phyloP scores from a whole-genome alignment of 495 filamentous ascomycete genomes.

The Penicillium egyptiacum region DNA sequence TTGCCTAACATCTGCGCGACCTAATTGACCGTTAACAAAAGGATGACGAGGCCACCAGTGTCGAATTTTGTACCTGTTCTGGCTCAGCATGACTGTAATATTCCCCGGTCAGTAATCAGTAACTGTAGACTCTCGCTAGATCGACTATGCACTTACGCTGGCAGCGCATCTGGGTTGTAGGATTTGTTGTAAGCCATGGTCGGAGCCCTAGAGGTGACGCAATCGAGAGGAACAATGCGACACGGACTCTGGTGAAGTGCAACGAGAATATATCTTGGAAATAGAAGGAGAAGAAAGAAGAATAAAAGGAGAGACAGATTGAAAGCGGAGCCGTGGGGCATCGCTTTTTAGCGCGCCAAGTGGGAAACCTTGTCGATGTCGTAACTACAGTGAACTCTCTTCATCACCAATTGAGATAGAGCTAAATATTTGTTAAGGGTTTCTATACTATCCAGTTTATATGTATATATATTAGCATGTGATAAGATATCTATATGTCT shows the following conservation, averaged over 20 bases:
- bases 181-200: slow-evolving; percentile 91
- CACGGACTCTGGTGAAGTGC: neutral
- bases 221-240: slow-evolving; percentile 10
- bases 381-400: too few relatives aligned
- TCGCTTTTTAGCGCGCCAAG: slow-evolving; percentile 17
- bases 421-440: neutral
- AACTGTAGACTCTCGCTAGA: neutral
- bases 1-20: slow-evolving; percentile 56
- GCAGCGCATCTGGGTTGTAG: slow-evolving; percentile 95
- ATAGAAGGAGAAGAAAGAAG: neutral
- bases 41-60: slow-evolving; percentile 10
- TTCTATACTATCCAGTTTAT: neutral
- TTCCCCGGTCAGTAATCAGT: slow-evolving; percentile 22
- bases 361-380: neutral
- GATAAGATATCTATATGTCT: neutral
- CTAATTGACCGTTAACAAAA: slow-evolving; percentile 28
- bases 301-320: slow-evolving; percentile 16
- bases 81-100: slow-evolving; percentile 82
- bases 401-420: neutral
- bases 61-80: slow-evolving; percentile 64
- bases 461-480: neutral
- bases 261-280: neutral
- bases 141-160: slow-evolving; percentile 67
- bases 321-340: slow-evolving; percentile 36
- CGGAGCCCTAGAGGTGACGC: slow-evolving; percentile 28